Percentiles rank a stretch among this genome's conserved stretches.
Evolutionary conservation across 2,329 filamentous ascomycete genomes (phyloP).

Genomic region (Pseudocercospora crystallina): DNA sequence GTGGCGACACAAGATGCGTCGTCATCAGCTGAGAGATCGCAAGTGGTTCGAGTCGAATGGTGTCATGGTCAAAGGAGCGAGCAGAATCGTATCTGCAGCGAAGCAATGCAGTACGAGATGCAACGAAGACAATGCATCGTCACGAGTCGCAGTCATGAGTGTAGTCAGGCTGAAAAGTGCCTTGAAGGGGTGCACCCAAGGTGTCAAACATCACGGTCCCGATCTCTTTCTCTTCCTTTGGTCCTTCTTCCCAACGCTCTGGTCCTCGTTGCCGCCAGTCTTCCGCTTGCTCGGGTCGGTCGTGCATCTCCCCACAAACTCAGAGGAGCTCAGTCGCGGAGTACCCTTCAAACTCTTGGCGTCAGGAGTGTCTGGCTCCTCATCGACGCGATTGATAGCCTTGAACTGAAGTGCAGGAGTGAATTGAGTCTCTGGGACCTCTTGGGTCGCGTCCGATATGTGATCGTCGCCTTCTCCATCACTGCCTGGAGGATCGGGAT

Average conservation of each 20-base stretch:
- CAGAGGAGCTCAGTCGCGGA: constrained; percentile 1
- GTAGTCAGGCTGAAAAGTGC: too few species aligned
- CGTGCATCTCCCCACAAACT: constrained; percentile 4
- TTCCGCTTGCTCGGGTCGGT: constrained; percentile 5
- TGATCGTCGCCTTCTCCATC: constrained; percentile 2
- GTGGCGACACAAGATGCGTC: too few species aligned
- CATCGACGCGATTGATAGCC: not conserved
- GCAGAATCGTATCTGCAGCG: too few species aligned
- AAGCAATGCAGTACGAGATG: too few species aligned
- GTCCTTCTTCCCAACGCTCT: constrained; percentile 2
- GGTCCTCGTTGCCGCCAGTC: not conserved
- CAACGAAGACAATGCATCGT: too few species aligned
- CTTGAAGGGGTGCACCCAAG: too few species aligned
- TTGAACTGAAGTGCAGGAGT: too few species aligned
- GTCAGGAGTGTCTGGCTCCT: not conserved
- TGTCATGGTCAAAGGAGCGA: too few species aligned
- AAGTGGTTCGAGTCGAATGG: too few species aligned
- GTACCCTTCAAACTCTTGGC: constrained; percentile 8
- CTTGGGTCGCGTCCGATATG: not conserved
- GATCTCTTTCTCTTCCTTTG: not conserved
- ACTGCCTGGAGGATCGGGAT: not conserved
- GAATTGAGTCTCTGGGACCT: constrained; percentile 10
- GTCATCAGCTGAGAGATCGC: too few species aligned
- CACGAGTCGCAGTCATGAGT: too few species aligned
- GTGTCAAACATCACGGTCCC: too few species aligned